Evolutionary conservation across 2,329 filamentous ascomycete species (phyloP), one percentile per base, ranked within the genome.

Genomic region (Sarocladium oryzae): DNA sequence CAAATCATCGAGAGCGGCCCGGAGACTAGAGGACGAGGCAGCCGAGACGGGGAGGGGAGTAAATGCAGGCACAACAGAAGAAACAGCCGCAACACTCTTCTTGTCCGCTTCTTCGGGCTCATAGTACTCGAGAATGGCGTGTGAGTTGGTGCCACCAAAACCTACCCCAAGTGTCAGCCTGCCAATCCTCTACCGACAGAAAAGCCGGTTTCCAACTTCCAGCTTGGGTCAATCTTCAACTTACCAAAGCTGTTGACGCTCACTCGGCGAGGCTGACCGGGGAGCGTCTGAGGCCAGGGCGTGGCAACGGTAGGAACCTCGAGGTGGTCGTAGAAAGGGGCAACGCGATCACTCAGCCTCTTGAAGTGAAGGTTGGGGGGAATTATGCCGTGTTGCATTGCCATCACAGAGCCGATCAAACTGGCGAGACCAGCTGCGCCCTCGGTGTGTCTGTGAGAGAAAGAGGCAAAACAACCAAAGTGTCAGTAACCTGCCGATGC

Each of bases 141-240:
- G 70, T 3, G 66, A 67, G 54, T 74, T 74, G 13, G 70, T 68
- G 35, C 64, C 69, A 21, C 67, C 69, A 33, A 69, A 71, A 1
- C 71, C 71, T 36, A 15, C 33, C 28, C 7, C 28, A 13, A 30
- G n/a, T 13, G 28, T 30, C 28, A 30, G 28, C 13, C 28, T 30
- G 28, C 13, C 28, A 13, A 30, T 30, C 28, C 28, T 30, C 28
- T 7, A 30, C 13, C 7, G 28, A 30, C 28, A n/a, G n/a, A n/a
- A n/a, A n/a, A n/a, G n/a, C n/a, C 13, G 7, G 7, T 30, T 13
- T 7, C 13, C 28, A 30, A 13, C 28, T 13, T 30, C 7, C 7
- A 30, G 28, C 7, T 13, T 30, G 7, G 7, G 13, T 30, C 13
- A 7, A 13, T 30, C 28, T 30, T 30, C 7, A 7, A 18, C 33